Evolutionary conservation across 805 yeast species (phyloP), one percentile per base, ranked within the genome.

Genomic region (Naumovozyma baii): DNA sequence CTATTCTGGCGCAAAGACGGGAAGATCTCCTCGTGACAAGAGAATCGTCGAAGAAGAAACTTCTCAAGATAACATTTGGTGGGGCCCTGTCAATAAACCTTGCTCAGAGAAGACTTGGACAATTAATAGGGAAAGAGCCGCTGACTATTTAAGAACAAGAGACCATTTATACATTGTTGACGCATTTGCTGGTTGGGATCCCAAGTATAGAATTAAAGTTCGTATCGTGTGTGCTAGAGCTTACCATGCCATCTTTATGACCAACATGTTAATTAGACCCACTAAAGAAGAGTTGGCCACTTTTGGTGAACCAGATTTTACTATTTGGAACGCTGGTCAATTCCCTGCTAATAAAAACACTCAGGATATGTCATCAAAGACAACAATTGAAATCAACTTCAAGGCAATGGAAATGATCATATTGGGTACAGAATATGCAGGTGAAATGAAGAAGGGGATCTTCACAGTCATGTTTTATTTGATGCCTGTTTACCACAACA

Each of bases 401-500:
- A 83, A 87, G 70, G 86, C 77, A 52, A 88, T 88, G 96, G 98
- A 92, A 72, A 90, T 92, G 98, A 87, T 90, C 48, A 92, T 90
- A 59, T 74, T 92, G 55, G 98, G 98, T 68, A 90, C 97, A 34
- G 98, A 90, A 72, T 90, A 90, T 61, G 98, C 98, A 40, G 98
- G 98, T 59, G 98, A 90, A 73, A 90, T 90, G 98, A 90, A 90
- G 74, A 90, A 90, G 73, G 98, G 98, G 71, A 87, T 90, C 58
- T 87, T 90, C 76, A 87, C 97, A 17, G 97, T 90, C 45, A 90
- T 90, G 98, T 90, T 92, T 71, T 90, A 90, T 74, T 73, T 92
- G 65, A 88, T 88, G 96, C 98, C 98, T 41, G 80, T 92, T 53
- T 85, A 76, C 65, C 83, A 88, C 72, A 68, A 84, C 57, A 87